Evolutionary conservation across 208 protist genomes (phyloP).

Genomic region (Acanthamoeba healyi): DNA sequence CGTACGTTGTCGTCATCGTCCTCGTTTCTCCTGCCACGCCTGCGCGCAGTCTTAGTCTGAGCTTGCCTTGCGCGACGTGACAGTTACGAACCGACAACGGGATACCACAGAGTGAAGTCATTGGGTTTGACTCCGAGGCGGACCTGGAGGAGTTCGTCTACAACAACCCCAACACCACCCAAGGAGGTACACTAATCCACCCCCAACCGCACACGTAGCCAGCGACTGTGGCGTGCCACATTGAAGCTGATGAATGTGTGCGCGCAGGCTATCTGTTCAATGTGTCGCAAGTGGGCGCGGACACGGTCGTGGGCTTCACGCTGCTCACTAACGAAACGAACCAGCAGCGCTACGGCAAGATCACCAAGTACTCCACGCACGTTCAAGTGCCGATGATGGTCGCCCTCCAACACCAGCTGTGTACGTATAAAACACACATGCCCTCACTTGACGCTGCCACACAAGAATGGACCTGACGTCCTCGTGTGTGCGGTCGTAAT

Average conservation of each 20-base stretch:
- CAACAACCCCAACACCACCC: slow-evolving; percentile 47
- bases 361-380: slow-evolving; percentile 50
- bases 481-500: too few species aligned
- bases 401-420: slow-evolving; percentile 18
- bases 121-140: neutral
- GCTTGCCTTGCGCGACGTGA: neutral
- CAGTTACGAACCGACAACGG: slow-evolving; percentile 40
- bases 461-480: too few species aligned
- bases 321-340: slow-evolving; percentile 41
- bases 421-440: neutral
- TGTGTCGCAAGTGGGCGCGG: neutral
- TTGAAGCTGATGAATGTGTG: too few species aligned
- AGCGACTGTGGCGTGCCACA: neutral
- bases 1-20: neutral
- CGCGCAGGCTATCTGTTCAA: neutral
- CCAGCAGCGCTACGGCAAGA: neutral
- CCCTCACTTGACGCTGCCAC: too few species aligned
- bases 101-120: slow-evolving; percentile 36
- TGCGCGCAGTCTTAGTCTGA: neutral
- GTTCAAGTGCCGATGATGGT: slow-evolving; percentile 67
- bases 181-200: slow-evolving; percentile 22
- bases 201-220: too few species aligned
- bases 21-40: neutral
- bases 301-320: neutral
- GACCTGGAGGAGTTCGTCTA: slow-evolving; percentile 50